Evolutionary conservation across 805 yeast genomes (phyloP).

Genomic region (Monosporozyma servazzii): DNA sequence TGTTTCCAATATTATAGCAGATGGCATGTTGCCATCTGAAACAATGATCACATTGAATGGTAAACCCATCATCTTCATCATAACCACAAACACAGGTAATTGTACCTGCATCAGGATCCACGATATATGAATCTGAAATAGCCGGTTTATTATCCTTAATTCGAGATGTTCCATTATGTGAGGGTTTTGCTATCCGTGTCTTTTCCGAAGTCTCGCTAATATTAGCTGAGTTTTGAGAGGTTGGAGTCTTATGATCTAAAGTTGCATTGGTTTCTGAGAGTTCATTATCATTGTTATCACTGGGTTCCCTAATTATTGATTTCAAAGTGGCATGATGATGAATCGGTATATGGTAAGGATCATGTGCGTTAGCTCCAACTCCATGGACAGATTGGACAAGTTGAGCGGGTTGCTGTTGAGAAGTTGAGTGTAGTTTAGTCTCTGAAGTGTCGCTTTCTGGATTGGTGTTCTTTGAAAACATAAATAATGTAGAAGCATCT

Average conservation of each 20-base stretch:
- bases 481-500: slow-evolving; percentile 52
- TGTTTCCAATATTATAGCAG: slow-evolving; percentile 72
- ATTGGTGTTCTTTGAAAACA: slow-evolving; percentile 51
- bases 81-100: slow-evolving; percentile 86
- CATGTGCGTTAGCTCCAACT: background rate
- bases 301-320: background rate
- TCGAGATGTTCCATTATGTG: background rate
- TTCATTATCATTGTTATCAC: background rate
- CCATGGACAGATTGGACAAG: background rate
- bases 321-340: background rate
- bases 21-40: slow-evolving; percentile 90
- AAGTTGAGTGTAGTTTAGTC: background rate
- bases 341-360: background rate
- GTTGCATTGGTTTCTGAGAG: background rate
- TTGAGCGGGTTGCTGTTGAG: background rate
- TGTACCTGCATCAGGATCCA: slow-evolving; percentile 72
- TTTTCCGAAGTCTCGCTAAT: background rate
- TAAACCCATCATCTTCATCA: slow-evolving; percentile 86
- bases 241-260: background rate
- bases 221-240: background rate
- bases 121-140: slow-evolving; percentile 42
- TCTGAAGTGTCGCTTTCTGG: background rate
- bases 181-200: background rate
- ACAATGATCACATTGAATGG: slow-evolving; percentile 90
- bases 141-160: slow-evolving; percentile 14